These are phyloP conservation scores for Penicillium subrubescens DNA, from an alignment of 495 filamentous ascomycete genomes.

Conservation along the genomic window DNA sequence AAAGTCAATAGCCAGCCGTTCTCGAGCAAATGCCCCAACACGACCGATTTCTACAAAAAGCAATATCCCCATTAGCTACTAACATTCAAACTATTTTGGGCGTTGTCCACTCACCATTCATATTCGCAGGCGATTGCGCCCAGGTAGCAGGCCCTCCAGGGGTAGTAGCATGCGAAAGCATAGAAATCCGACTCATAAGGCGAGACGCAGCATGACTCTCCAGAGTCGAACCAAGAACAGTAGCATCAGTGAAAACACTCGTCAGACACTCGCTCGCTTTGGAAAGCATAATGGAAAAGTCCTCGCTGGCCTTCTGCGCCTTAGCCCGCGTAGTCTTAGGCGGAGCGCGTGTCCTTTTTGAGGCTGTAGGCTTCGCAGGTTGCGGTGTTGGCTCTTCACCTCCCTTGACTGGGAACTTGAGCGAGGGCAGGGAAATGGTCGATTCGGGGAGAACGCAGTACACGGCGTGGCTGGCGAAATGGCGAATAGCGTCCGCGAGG, in stretches of 20 bases:
- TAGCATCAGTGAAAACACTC: constrained; percentile 41
- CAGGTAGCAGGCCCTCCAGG: constrained; percentile 32
- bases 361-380: constrained; percentile 24
- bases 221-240: constrained; percentile 46
- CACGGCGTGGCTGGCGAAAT: constrained; percentile 76
- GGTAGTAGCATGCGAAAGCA: constrained; percentile 47
- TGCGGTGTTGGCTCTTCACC: constrained; percentile 21
- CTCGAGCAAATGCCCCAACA: constrained; percentile 48
- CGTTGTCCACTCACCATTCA: constrained; percentile 38
- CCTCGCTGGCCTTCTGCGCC: constrained; percentile 38
- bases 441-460: constrained; percentile 91
- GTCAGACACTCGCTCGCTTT: constrained; percentile 44
- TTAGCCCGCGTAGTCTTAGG: constrained; percentile 33
- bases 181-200: constrained; percentile 50
- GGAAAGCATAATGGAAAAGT: constrained; percentile 45
- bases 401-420: constrained; percentile 39
- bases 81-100: neutral
- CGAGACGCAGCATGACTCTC: constrained; percentile 48
- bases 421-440: constrained; percentile 78
- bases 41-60: constrained; percentile 42
- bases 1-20: constrained; percentile 46
- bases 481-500: constrained; percentile 59
- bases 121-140: constrained; percentile 43
- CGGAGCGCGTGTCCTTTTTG: constrained; percentile 33
- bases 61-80: constrained; percentile 11